A percentile compares a stretch with the other conserved stretches of the same genome.
Conservation (phyloP, 2,329 filamentous ascomycete species). For the Stachybotrys chartarum region DNA sequence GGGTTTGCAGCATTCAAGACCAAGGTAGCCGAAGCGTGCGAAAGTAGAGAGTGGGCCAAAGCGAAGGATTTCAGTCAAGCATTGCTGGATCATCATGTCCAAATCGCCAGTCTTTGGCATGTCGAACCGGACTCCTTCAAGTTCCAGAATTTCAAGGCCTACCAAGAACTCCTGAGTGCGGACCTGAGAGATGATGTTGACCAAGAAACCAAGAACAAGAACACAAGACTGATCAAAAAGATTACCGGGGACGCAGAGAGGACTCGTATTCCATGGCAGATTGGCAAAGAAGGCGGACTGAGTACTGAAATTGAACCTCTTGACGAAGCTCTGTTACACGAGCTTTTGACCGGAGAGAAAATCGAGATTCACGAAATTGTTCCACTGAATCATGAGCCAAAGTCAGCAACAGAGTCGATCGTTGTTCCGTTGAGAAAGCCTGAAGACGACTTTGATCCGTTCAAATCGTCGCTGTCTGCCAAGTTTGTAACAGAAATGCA, state of each 20-base stretch:
- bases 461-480: slow-evolving; percentile 1
- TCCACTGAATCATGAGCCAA: neutral
- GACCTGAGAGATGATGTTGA: neutral
- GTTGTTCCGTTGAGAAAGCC: neutral
- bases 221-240: neutral
- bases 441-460: slow-evolving; percentile 2
- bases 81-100: slow-evolving; percentile 4
- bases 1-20: slow-evolving; percentile 7
- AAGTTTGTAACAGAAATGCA: slow-evolving; percentile 6
- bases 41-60: slow-evolving; percentile 3
- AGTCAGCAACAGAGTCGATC: neutral
- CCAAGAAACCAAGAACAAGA: neutral
- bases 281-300: slow-evolving; percentile 5
- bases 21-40: slow-evolving; percentile 5
- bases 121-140: slow-evolving; percentile 2
- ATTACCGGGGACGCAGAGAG: slow-evolving; percentile 5
- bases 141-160: slow-evolving; percentile 4
- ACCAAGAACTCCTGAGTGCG: slow-evolving; percentile 1
- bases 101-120: slow-evolving; percentile 3
- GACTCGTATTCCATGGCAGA: slow-evolving; percentile 4
- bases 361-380: slow-evolving; percentile 51
- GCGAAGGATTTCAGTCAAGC: slow-evolving; percentile 4
- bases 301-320: slow-evolving; percentile 7
- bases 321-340: slow-evolving; percentile 57
- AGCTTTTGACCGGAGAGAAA: slow-evolving; percentile 78